Evolutionary conservation across 2,329 filamentous ascomycete species (phyloP), one percentile per base, ranked within the genome.

Genomic region (Parastagonospora avenae): DNA sequence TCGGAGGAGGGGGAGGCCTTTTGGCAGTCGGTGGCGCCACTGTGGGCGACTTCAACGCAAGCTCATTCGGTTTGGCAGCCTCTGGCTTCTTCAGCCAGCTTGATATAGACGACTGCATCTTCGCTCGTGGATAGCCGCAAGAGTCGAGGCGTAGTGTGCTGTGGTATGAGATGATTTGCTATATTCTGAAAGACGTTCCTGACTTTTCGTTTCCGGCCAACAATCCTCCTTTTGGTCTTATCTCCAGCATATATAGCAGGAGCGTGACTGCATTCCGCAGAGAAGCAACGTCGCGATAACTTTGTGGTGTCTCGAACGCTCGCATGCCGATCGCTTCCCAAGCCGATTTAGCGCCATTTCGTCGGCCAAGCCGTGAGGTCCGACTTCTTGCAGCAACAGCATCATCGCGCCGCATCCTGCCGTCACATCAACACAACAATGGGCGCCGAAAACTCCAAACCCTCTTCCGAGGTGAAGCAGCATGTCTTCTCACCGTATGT

Each of bases 391-490:
- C 60, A 65, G 59, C 58, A 54, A 42, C 66, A 61, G 53, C 68
- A 66, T 66, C 61, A 56, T 60, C 62, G 60, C 55, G 45, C 46
- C 46, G 48, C 57, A 59, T 60, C 47, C 53, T 30, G 27, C 57
- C 54, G 55, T 57, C 39, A 55, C 57, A 53, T 46, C 57, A 54
- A 48, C 59, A 55, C 64, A 67, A 68, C 45, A 71, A 87, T 88
- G 85, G 85, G 85, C 71, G 80, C 81, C 68, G 82, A 82, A 62
- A 79, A 80, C 74, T 87, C 85, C 46, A 86, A 86, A 75, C 81
- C 81, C 62, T 78, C 81, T 57, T 76, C 75, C 57, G 74, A 78
- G 65, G 75, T 72, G 52, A 72, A 79, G 63, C 82, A 84, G 74
- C 84, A 86, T 75, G 77, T 86, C 68, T 87, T 88, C 74, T 78